These are phyloP conservation scores for Sphagnum tenellum DNA, from an alignment of 225 moss, liverwort and hornwort genomes.

Conservation along the genomic window DNA sequence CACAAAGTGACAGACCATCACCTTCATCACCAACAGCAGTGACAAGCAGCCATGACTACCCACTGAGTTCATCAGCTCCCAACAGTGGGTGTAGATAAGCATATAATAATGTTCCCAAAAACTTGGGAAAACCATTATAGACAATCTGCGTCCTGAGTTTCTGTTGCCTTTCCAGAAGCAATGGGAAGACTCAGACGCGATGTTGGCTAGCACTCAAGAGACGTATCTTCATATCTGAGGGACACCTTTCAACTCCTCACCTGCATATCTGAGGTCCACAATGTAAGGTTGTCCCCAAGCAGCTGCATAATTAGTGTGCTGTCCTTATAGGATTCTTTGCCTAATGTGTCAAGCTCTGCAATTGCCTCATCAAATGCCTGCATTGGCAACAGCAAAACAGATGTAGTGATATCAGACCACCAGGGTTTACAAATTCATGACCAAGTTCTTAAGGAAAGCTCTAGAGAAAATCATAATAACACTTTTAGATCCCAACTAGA, in stretches of 20 bases:
- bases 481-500: not conserved
- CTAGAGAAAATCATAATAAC: not conserved
- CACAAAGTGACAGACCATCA: too few species aligned
- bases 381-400: not conserved
- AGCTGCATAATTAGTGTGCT: conserved; percentile 57
- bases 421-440: too few species aligned
- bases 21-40: too few species aligned
- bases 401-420: not conserved
- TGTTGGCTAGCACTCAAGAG: too few species aligned
- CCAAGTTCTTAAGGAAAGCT: not conserved
- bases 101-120: too few species aligned
- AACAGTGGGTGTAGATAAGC: too few species aligned
- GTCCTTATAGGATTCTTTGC: conserved; percentile 51
- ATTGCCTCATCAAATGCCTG: conserved; percentile 60
- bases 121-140: too few species aligned
- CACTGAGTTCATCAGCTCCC: too few species aligned
- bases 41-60: too few species aligned
- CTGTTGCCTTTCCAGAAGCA: too few species aligned
- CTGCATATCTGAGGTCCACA: conserved; percentile 55
- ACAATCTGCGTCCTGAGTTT: too few species aligned
- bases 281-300: conserved; percentile 39
- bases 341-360: conserved; percentile 51
- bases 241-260: conserved; percentile 4
- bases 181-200: too few species aligned
- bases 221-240: not conserved